A percentile compares a stretch with the other conserved stretches of the same genome.
phyloP scores from a whole-genome alignment of 345 rosid genomes.

The Schrenkiella parvula region DNA sequence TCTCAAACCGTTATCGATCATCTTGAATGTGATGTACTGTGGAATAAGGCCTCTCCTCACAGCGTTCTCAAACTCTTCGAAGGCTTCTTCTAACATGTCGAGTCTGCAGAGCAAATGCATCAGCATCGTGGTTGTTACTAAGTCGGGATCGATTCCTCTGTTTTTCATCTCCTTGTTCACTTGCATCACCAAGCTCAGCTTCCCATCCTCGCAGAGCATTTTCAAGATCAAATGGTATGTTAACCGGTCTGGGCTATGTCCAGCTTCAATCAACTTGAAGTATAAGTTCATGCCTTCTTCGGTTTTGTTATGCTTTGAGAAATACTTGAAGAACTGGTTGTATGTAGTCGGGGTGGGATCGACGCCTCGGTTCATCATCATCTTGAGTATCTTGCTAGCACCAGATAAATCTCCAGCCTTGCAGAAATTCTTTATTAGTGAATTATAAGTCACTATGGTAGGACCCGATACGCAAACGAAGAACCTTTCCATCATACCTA shows the following conservation, averaged over 20 bases:
- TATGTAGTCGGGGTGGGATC: conserved; percentile 69
- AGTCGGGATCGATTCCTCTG: conserved; percentile 67
- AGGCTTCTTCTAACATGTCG: conserved; percentile 68
- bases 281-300: conserved; percentile 79
- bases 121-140: conserved; percentile 61
- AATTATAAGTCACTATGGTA: conserved; percentile 67
- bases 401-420: conserved; percentile 66
- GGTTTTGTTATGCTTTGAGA: conserved; percentile 47
- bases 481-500: conserved; percentile 66
- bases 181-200: conserved; percentile 60
- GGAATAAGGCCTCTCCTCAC: conserved; percentile 69
- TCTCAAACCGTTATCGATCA: conserved; percentile 56
- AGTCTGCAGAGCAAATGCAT: conserved; percentile 61
- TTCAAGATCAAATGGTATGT: conserved; percentile 79
- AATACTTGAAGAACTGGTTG: conserved; percentile 74
- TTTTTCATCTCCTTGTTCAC: conserved; percentile 73
- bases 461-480: conserved; percentile 65
- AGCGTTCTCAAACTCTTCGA: conserved; percentile 59
- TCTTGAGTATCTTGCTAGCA: conserved; percentile 67
- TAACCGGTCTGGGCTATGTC: conserved; percentile 59
- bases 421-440: conserved; percentile 71
- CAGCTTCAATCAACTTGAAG: conserved; percentile 70
- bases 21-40: conserved; percentile 65
- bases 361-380: conserved; percentile 66
- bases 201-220: conserved; percentile 74